Evolutionary conservation across 2,329 filamentous ascomycete species (phyloP).

Genomic region (Coniella lustricola): DNA sequence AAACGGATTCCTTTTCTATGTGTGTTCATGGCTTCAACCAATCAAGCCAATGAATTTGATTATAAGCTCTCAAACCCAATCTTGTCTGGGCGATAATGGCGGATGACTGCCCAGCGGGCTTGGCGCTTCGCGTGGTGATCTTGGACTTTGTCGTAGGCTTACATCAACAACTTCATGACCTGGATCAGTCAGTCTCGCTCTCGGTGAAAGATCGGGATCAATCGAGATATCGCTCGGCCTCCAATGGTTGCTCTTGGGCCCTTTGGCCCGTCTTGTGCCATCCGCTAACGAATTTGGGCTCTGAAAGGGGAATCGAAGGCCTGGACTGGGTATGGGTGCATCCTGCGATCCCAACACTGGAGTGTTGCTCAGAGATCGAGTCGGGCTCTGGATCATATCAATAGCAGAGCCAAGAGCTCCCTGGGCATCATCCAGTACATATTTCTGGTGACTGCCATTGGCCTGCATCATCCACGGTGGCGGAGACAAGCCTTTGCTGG

Average conservation of each 20-base stretch:
- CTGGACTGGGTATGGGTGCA: background rate
- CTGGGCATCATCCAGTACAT: background rate
- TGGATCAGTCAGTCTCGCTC: background rate
- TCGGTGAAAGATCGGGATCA: background rate
- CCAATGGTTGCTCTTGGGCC: background rate
- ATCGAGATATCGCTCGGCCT: background rate
- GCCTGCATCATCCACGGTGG: conserved; percentile 1
- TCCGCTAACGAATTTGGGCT: background rate
- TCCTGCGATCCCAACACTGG: background rate
- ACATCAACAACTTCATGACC: background rate
- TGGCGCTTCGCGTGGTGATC: background rate
- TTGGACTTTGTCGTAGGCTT: background rate
- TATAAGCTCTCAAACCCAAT: conserved; percentile 6
- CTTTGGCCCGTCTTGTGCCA: background rate
- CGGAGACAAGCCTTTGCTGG: conserved; percentile 1
- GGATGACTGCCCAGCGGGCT: conserved; percentile 13
- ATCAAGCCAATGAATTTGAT: background rate
- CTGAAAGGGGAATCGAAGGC: conserved; percentile 5
- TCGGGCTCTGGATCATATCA: background rate
- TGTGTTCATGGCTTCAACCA: too few relatives aligned
- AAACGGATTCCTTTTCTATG: too few relatives aligned
- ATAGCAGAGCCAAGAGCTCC: background rate
- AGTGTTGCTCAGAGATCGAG: background rate
- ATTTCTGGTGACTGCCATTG: background rate
- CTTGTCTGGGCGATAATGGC: background rate